Conservation (phyloP, 345 rosid species). For the Citrus medica region DNA sequence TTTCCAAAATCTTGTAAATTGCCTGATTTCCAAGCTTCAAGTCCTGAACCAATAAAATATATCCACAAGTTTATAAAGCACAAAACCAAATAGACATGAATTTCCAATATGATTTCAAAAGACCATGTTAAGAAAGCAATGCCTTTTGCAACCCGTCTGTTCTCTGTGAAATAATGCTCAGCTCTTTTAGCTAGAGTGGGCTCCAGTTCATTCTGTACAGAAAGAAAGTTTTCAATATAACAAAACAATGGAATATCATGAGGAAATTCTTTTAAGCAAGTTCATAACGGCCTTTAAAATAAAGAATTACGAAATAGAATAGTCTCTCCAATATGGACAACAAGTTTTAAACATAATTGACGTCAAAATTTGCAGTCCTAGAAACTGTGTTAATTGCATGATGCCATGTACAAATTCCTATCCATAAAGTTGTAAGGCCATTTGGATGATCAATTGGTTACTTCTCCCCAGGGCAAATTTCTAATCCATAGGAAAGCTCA, state of each 20-base stretch:
- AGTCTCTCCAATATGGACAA: neutral
- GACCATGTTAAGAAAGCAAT: slow-evolving; percentile 4
- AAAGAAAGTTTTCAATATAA: neutral
- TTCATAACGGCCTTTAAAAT: neutral
- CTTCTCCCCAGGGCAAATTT: neutral
- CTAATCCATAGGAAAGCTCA: neutral
- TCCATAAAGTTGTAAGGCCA: neutral
- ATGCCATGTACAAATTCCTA: neutral
- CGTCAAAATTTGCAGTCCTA: neutral
- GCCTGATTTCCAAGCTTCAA: slow-evolving; percentile 81
- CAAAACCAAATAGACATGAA: neutral
- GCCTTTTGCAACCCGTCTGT: slow-evolving; percentile 76
- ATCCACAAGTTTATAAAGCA: neutral
- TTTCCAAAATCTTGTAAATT: slow-evolving; percentile 63
- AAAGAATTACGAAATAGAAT: neutral
- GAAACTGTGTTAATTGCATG: neutral
- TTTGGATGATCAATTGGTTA: neutral
- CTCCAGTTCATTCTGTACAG: slow-evolving; percentile 50
- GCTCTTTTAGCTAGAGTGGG: slow-evolving; percentile 73
- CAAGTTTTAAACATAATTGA: neutral
- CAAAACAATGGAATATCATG: neutral
- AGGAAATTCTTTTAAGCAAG: neutral
- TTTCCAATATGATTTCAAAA: slow-evolving; percentile 1
- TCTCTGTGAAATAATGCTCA: slow-evolving; percentile 86
- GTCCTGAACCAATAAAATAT: slow-evolving; percentile 45